Conservation (phyloP, 139 green algal species). For the Nannochloris sp. region DNA sequence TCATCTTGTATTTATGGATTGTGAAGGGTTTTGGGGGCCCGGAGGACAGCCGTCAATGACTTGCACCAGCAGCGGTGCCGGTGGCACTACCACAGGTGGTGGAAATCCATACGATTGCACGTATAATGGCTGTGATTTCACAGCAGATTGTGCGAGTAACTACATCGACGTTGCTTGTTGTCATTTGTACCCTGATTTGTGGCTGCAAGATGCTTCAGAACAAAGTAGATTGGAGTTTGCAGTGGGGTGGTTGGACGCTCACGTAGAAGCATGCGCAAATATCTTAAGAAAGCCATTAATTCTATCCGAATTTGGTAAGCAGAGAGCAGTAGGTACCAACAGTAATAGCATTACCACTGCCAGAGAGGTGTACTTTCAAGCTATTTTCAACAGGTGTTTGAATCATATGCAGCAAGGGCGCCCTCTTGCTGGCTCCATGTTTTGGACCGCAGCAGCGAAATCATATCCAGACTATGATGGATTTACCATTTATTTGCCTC, state of each 20-base stretch:
- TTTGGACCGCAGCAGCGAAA: constrained; percentile 44
- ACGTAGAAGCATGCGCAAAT: constrained; percentile 18
- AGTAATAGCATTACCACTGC: not conserved
- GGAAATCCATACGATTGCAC: constrained; percentile 44
- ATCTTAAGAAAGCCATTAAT: constrained; percentile 49
- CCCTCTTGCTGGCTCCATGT: constrained; percentile 18
- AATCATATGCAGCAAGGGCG: constrained; percentile 7
- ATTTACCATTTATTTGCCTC: constrained; percentile 48
- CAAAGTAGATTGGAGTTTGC: constrained; percentile 24
- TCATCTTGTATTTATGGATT: constrained; percentile 62
- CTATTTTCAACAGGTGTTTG: not conserved
- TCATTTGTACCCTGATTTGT: constrained; percentile 67
- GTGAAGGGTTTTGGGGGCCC: constrained; percentile 66
- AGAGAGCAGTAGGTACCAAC: not conserved
- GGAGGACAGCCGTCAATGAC: too few species aligned
- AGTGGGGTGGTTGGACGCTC: constrained; percentile 26
- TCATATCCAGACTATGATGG: constrained; percentile 58
- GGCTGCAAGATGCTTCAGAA: constrained; percentile 23
- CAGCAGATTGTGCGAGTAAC: constrained; percentile 21
- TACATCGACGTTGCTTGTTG: constrained; percentile 57
- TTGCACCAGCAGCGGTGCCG: too few species aligned
- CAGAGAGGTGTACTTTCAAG: not conserved
- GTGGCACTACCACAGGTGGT: constrained; percentile 15
- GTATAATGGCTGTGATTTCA: constrained; percentile 51
- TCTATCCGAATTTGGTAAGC: constrained; percentile 55